Evolutionary conservation across 2,329 filamentous ascomycete genomes (phyloP).

Genomic region (Penicillium vulpinum): DNA sequence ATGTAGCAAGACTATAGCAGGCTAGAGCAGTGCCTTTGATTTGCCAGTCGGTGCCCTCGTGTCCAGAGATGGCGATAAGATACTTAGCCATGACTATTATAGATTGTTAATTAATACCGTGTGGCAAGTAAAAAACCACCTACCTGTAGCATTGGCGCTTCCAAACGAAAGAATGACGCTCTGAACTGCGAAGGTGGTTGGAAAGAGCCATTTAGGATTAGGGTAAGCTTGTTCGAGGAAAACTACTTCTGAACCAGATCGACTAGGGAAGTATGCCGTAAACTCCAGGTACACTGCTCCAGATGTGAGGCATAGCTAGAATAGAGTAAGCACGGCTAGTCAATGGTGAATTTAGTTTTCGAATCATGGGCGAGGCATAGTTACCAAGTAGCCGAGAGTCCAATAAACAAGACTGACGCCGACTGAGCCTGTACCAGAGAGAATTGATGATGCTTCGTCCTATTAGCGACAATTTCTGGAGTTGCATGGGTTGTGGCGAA

Average conservation of each 20-base stretch:
- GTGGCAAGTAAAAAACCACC: background rate
- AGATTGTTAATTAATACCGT: background rate
- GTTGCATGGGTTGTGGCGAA: conserved; percentile 6
- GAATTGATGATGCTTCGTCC: conserved; percentile 55
- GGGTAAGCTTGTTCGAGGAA: conserved; percentile 69
- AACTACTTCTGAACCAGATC: conserved; percentile 65
- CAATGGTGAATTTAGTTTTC: no score
- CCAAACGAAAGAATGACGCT: conserved; percentile 64
- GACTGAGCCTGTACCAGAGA: conserved; percentile 60
- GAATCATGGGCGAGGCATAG: conserved; percentile 51
- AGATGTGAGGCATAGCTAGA: conserved; percentile 4
- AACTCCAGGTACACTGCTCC: conserved; percentile 62
- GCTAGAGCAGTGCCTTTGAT: conserved; percentile 66
- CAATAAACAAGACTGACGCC: conserved; percentile 64
- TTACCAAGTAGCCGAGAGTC: conserved; percentile 62
- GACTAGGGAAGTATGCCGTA: conserved; percentile 65
- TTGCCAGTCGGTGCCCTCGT: conserved; percentile 59
- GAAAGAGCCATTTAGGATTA: conserved; percentile 62
- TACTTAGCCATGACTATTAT: conserved; percentile 57
- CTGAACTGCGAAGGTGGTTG: conserved; percentile 64
- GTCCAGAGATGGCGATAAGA: conserved; percentile 57
- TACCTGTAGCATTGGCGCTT: conserved; percentile 61
- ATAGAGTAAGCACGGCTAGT: background rate
- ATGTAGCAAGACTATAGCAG: conserved; percentile 58
- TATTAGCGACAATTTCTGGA: background rate